Evolutionary conservation across 306 rosid genomes (phyloP), one percentile per base, ranked within the genome.

Genomic region (Ceratonia siliqua): DNA sequence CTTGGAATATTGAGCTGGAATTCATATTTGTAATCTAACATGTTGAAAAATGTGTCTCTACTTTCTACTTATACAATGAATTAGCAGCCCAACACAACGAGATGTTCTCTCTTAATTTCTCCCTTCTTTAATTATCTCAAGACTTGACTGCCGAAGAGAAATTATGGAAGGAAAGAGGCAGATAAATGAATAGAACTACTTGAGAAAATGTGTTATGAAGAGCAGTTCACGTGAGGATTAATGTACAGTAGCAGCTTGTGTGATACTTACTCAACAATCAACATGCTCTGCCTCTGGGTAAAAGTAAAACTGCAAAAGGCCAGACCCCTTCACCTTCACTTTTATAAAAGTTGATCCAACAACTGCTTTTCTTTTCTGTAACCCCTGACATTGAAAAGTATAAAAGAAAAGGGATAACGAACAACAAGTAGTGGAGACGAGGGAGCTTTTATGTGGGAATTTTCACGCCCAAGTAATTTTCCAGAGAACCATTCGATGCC

Each of bases 251-350:
- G 35, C 13, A 15, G 38, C 14, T 43, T 25, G 33, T 1, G 54
- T 6, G 56, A 39, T 2, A 27, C 28, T n/a, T n/a, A n/a, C n/a
- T n/a, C n/a, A n/a, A n/a, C n/a, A n/a, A n/a, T 66, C 42, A 39
- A 71, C 55, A 65, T 3, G 76, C 5, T 5, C 56, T 14, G 11
- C 8, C n/a, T 22, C 65, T 70, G 55, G 55, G 41, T 56, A 41
- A 72, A 72, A 72, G 76, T 35, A 14, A 49, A 24, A 52, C 53
- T 70, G 18, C 59, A 65, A 53, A 63, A 68, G 52, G n/a, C n/a
- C n/a, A n/a, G 38, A 32, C 52, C 6, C 36, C 15, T 62, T 42
- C 20, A 3, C 59, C 52, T 8, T 0, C 33, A 32, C 57, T 21
- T 66, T 65, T 54, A 7, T 52, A 30, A 59, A 59, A 59, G 39